phyloP scores from a whole-genome alignment of 139 green algal genomes.

The Haematococcus lacustris region DNA sequence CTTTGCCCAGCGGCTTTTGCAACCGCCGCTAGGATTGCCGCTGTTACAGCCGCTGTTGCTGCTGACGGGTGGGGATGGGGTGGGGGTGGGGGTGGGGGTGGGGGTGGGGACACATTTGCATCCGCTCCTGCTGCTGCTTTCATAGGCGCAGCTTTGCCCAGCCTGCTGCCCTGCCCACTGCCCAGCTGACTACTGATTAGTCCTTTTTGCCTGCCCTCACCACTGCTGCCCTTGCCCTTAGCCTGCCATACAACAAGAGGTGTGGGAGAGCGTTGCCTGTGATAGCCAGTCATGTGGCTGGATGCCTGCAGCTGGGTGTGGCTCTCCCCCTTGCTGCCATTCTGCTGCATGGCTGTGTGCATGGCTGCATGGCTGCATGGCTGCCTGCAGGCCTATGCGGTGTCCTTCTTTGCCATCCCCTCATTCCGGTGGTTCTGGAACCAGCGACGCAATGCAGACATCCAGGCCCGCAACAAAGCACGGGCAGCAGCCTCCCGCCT shows the following conservation, averaged over 20 bases:
- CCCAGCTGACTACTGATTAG: too few relatives aligned
- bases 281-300: background rate
- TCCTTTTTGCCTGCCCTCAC: too few relatives aligned
- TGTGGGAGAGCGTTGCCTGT: background rate
- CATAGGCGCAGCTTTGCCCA: too few relatives aligned
- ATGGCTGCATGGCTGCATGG: too few relatives aligned
- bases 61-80: too few relatives aligned
- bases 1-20: background rate
- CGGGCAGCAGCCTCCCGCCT: slow-evolving; percentile 26
- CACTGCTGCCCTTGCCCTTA: background rate
- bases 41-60: too few relatives aligned
- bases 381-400: slow-evolving; percentile 77
- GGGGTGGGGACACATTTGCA: too few relatives aligned
- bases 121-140: too few relatives aligned
- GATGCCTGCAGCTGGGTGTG: too few relatives aligned
- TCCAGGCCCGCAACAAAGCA: slow-evolving; percentile 62
- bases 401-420: slow-evolving; percentile 83
- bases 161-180: too few relatives aligned
- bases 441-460: slow-evolving; percentile 51
- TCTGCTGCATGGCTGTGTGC: background rate
- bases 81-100: too few relatives aligned
- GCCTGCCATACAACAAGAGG: background rate
- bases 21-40: background rate
- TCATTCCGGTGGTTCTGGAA: slow-evolving; percentile 25
- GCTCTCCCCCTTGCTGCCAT: too few relatives aligned